Base-by-base conservation (phyloP, 371 early-diverging fungal genomes). In the Globomyces sp. region DNA sequence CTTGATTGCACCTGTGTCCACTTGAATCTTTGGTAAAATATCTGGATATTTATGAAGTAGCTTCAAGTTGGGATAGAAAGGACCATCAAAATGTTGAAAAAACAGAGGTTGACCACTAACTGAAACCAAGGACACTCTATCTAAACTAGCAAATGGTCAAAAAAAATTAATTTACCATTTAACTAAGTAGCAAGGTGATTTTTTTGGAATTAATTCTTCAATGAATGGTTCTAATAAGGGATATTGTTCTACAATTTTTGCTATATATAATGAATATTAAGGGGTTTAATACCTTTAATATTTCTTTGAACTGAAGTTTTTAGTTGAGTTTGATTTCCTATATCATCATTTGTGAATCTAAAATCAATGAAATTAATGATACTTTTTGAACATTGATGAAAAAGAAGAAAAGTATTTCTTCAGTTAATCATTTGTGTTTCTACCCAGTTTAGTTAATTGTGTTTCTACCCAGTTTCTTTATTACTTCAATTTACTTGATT, bases 1-100 rank as follows among this genome's bases (percentile, higher is more conserved):
- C 82, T 97, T 98, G 73, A 98, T 97, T 39, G 99, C 99, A 4
- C 98, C 99, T 13, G 91, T 88, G 74, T 98, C 99, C 36, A 97
- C 96, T 72, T 95, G 95, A 58, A 97, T 77, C 44, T 81, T 80
- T 46, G 96, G 94, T 75, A 98, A 79, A 64, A 95, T 92, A 75
- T 87, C 88, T 0, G 99, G 99, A 82, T 90, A 97, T 82, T 90
- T 86, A 78, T 96, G 97, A 43, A 98, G 77, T 34, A 98, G 78
- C 13, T 85, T 85, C 24, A 98, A 84, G 9, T 89, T 90, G 34
- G 98, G 99, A 57, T 85, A 86, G 66, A 86, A 90, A 58, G 92
- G 93, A 6, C 95, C 97, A 70, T 95, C 94, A 75, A 91, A 96
- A 69, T 91, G 60, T 13, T 66, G 66, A 37, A 66, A 47, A 51